These are phyloP conservation scores for Trichomonas tenax DNA, from an alignment of 208 protist genomes.

Conservation along the genomic window DNA sequence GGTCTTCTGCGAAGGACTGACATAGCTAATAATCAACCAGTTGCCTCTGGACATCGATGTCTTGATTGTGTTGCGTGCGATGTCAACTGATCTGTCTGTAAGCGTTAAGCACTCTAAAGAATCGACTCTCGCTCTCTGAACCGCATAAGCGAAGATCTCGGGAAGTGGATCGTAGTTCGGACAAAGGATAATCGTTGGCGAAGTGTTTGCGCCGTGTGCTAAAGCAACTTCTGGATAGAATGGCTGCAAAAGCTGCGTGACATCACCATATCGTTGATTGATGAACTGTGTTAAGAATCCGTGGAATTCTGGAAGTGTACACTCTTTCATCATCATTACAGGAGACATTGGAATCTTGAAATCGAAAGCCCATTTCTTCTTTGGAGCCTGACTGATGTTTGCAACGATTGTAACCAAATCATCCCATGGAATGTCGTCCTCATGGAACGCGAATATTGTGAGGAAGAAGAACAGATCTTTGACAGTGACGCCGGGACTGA, in stretches of 20 bases:
- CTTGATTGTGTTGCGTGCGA: not conserved
- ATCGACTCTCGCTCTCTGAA: not conserved
- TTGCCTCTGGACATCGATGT: not conserved
- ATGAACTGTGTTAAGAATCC: not conserved
- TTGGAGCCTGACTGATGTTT: not conserved
- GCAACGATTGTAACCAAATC: not conserved
- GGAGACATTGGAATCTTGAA: not conserved
- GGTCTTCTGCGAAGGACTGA: not conserved
- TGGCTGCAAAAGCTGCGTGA: not conserved
- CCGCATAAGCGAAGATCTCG: not conserved
- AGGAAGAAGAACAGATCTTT: slow-evolving; percentile 7
- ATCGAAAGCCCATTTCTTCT: not conserved
- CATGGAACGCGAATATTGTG: not conserved
- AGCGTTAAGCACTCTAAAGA: not conserved
- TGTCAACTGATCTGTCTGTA: not conserved
- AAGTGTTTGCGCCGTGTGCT: not conserved
- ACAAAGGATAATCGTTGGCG: not conserved
- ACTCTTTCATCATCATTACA: not conserved
- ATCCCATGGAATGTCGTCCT: not conserved
- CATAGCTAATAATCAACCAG: not conserved
- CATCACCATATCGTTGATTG: not conserved
- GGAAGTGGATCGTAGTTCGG: no score
- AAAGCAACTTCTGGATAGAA: not conserved
- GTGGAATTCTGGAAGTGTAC: not conserved
- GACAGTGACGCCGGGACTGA: not conserved